Evolutionary conservation across 306 rosid genomes (phyloP).

Genomic region (Crotalaria pallida): DNA sequence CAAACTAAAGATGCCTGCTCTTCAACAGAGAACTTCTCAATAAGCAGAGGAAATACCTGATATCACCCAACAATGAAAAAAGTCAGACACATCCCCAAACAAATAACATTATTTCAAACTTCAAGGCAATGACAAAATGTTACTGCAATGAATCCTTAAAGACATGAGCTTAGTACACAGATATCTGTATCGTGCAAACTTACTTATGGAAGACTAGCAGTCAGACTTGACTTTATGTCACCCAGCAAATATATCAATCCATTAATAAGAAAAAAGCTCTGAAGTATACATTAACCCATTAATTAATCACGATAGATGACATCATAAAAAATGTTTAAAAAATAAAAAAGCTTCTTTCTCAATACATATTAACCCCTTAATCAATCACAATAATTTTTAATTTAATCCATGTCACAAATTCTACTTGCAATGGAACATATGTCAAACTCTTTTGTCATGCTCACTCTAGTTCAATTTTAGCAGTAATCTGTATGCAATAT

Average conservation of each 20-base stretch:
- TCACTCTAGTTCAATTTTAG: background rate
- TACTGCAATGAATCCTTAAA: slow-evolving; percentile 2
- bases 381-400: background rate
- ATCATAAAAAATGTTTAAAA: background rate
- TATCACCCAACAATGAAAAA: slow-evolving; percentile 23
- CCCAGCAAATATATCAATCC: background rate
- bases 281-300: background rate
- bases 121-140: background rate
- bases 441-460: background rate
- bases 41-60: slow-evolving; percentile 92
- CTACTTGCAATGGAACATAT: background rate
- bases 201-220: background rate
- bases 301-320: background rate
- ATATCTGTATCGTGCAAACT: background rate
- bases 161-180: slow-evolving; percentile 6
- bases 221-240: background rate
- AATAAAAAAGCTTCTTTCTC: too few relatives aligned
- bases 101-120: slow-evolving; percentile 8
- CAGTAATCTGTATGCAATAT: background rate
- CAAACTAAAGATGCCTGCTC: slow-evolving; percentile 93
- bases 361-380: background rate
- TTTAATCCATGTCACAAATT: background rate
- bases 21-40: slow-evolving; percentile 81
- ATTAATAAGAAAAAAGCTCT: background rate
- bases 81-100: slow-evolving; percentile 8